A percentile compares a stretch with the other conserved stretches of the same genome.
Evolutionary conservation across 1,284 basidiomycete species (phyloP).

Genomic region (Stereum hirsutum): DNA sequence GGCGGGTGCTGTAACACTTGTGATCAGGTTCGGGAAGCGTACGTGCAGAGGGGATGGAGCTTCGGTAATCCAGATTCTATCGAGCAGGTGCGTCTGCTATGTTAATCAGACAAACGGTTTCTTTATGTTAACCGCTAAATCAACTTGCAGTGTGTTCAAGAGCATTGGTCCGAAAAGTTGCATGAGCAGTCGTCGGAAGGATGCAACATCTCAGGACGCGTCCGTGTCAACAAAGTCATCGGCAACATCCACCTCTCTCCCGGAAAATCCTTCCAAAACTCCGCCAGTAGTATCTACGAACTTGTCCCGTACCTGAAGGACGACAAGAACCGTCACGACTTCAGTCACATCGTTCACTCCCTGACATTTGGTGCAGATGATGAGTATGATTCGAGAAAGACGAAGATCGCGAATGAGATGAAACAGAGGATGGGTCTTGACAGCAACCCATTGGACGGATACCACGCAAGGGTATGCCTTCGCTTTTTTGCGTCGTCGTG

Average conservation of each 20-base stretch:
- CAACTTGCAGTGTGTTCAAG: conserved; percentile 79
- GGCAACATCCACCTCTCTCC: conserved; percentile 87
- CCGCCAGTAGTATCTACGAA: conserved; percentile 80
- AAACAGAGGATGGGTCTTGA: conserved; percentile 70
- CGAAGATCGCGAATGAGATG: conserved; percentile 52
- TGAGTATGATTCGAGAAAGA: conserved; percentile 63
- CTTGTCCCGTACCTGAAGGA: conserved; percentile 93
- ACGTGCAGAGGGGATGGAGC: conserved; percentile 91
- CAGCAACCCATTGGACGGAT: conserved; percentile 76
- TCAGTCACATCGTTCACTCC: conserved; percentile 83
- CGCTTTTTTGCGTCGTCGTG: conserved; percentile 2
- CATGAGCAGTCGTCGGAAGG: conserved; percentile 90
- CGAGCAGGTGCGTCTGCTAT: conserved; percentile 68
- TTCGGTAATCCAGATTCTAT: conserved; percentile 87
- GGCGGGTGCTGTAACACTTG: conserved; percentile 93
- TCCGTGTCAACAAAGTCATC: conserved; percentile 96
- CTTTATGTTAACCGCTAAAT: background rate
- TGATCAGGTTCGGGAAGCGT: conserved; percentile 89
- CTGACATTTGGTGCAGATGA: conserved; percentile 83
- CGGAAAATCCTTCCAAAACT: conserved; percentile 89
- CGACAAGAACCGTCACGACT: conserved; percentile 85
- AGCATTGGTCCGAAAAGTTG: conserved; percentile 94
- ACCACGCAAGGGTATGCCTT: conserved; percentile 46
- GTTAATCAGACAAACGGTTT: background rate
- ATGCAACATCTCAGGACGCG: conserved; percentile 85